Conservation (phyloP, 164 flowering plant species). For the Dillenia turbinata region DNA sequence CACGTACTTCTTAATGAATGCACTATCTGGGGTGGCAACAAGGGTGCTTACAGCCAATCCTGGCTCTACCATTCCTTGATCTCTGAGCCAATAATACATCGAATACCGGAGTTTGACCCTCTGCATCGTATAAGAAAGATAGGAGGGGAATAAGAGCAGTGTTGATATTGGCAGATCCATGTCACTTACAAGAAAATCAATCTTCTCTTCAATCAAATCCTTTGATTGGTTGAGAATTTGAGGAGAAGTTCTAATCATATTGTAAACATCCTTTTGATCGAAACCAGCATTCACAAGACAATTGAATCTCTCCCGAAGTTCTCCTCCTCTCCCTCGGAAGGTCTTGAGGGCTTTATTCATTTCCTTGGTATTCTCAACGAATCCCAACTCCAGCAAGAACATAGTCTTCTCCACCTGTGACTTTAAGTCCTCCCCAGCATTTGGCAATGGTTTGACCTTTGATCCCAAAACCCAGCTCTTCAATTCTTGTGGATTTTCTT, state of each 20-base stretch:
- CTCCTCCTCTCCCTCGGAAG: conserved; percentile 53
- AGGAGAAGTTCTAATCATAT: conserved; percentile 52
- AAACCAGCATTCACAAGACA: conserved; percentile 60
- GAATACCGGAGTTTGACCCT: conserved; percentile 48
- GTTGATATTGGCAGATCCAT: conserved; percentile 49
- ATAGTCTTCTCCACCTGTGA: conserved; percentile 30
- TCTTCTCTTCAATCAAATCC: conserved; percentile 41
- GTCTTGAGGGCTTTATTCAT: conserved; percentile 47
- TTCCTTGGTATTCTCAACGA: conserved; percentile 37
- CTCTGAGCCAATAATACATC: conserved; percentile 66
- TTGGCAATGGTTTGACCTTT: conserved; percentile 29
- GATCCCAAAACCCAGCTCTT: conserved; percentile 43
- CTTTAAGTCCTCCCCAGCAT: conserved; percentile 14
- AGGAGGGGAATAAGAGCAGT: conserved; percentile 44
- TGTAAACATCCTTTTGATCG: conserved; percentile 33
- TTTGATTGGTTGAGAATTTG: conserved; percentile 47
- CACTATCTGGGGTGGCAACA: conserved; percentile 37
- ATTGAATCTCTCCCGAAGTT: conserved; percentile 69
- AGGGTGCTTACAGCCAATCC: conserved; percentile 42
- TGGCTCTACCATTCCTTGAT: conserved; percentile 32
- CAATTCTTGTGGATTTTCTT: conserved; percentile 47
- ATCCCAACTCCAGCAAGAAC: conserved; percentile 58
- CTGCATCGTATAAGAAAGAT: conserved; percentile 30
- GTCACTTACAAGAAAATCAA: conserved; percentile 49
- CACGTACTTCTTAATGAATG: conserved; percentile 38